phyloP scores from a whole-genome alignment of 2,329 filamentous ascomycete genomes.

The Phoma sp. region DNA sequence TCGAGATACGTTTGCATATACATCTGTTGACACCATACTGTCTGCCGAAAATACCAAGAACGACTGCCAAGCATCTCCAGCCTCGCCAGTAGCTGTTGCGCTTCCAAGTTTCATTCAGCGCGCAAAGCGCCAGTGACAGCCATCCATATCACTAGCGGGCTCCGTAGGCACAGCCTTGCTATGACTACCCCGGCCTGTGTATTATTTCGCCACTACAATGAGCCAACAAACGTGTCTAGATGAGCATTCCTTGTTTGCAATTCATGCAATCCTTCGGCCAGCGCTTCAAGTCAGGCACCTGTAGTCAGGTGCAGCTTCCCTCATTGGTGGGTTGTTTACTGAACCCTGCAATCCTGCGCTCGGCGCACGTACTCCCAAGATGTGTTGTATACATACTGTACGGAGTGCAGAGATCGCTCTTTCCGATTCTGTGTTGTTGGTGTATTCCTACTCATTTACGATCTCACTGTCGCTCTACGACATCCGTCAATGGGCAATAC shows the following conservation, averaged over 20 bases:
- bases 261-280: background rate
- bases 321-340: constrained; percentile 6
- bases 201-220: background rate
- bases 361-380: constrained; percentile 8
- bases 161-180: background rate
- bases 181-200: background rate
- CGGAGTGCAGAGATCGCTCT: background rate
- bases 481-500: constrained; percentile 38
- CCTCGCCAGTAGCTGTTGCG: background rate
- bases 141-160: background rate
- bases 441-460: background rate
- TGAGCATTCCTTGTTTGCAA: background rate
- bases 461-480: background rate
- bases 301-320: background rate
- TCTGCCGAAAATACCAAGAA: no score
- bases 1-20: no score
- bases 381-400: background rate
- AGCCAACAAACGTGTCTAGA: background rate
- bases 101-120: background rate
- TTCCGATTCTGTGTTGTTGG: background rate
- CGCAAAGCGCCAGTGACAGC: background rate
- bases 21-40: no score
- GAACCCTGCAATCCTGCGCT: constrained; percentile 8
- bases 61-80: no score
- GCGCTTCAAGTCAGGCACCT: background rate